A percentile compares a stretch with the other conserved stretches of the same genome.
These are phyloP conservation scores for Penicilliopsis zonata DNA, from an alignment of 495 filamentous ascomycete species.

Conservation along the genomic window DNA sequence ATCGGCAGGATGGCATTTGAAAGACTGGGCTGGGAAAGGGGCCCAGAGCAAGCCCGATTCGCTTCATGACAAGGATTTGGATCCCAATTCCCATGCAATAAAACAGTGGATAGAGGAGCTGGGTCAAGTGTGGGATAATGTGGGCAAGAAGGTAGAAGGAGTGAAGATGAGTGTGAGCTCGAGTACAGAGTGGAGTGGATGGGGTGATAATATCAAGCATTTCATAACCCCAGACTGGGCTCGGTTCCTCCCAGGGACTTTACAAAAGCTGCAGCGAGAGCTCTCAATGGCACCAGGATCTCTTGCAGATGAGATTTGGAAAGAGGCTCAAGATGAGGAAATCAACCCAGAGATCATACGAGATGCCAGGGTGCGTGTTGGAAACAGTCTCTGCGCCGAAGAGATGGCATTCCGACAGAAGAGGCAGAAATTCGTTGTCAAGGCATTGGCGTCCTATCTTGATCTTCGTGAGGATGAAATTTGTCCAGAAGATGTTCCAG, in stretches of 20 bases:
- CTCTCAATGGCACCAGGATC: constrained; percentile 77
- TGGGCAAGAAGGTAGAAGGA: constrained; percentile 44
- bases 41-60: too few relatives aligned
- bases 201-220: constrained; percentile 55
- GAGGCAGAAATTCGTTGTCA: constrained; percentile 50
- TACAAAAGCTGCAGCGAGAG: constrained; percentile 78
- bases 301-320: constrained; percentile 85
- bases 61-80: too few relatives aligned
- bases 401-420: constrained; percentile 60
- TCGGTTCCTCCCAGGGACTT: constrained; percentile 57
- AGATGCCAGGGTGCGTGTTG: constrained; percentile 70
- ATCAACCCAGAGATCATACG: constrained; percentile 76
- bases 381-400: constrained; percentile 69
- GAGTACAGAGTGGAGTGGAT: constrained; percentile 44
- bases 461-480: constrained; percentile 64
- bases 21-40: too few relatives aligned
- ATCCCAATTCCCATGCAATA: neutral
- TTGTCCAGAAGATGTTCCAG: constrained; percentile 84
- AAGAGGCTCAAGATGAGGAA: constrained; percentile 71
- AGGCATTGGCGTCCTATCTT: constrained; percentile 71
- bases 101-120: constrained; percentile 10
- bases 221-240: constrained; percentile 75
- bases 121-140: constrained; percentile 45
- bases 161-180: constrained; percentile 40
- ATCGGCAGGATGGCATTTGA: too few relatives aligned